Evolutionary conservation across 768 basidiomycete species (phyloP).

Genomic region (Tricholoma furcatifolium): DNA sequence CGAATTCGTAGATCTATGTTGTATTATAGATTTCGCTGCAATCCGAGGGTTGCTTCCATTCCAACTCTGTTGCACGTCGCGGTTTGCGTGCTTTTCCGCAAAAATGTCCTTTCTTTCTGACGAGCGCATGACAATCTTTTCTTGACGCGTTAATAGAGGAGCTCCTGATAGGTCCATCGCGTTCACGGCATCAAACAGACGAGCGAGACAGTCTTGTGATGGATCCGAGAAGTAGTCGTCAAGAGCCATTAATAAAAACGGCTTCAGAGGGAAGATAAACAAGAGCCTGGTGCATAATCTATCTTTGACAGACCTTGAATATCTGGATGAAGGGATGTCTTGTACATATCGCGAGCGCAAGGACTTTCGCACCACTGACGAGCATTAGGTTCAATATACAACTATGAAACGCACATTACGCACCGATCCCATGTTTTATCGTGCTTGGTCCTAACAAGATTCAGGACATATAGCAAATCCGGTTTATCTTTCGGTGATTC

Average conservation of each 20-base stretch:
- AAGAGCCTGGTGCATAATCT: neutral
- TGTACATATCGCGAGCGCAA: conserved; percentile 93
- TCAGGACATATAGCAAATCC: conserved; percentile 83
- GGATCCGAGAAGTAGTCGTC: conserved; percentile 93
- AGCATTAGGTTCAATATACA: neutral
- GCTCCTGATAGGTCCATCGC: conserved; percentile 82
- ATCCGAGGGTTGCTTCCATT: conserved; percentile 22
- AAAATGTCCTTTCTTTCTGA: conserved; percentile 94
- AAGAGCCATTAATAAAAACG: conserved; percentile 88
- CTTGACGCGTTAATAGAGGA: conserved; percentile 74
- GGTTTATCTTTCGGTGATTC: conserved; percentile 29
- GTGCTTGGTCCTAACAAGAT: conserved; percentile 88
- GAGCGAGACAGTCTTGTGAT: conserved; percentile 85
- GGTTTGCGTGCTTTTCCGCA: conserved; percentile 67
- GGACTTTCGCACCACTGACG: conserved; percentile 85
- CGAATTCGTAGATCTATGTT: conserved; percentile 53
- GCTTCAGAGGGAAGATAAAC: conserved; percentile 44
- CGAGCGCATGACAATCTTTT: conserved; percentile 86
- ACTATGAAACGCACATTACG: conserved; percentile 18
- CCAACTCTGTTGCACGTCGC: conserved; percentile 26
- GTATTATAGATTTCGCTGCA: conserved; percentile 26
- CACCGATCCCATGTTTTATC: conserved; percentile 81
- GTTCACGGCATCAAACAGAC: conserved; percentile 91
- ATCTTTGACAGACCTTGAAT: conserved; percentile 64
- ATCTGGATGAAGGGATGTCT: conserved; percentile 94